phyloP scores from a whole-genome alignment of 441 rosid species.

The Raphanus hybrid region DNA sequence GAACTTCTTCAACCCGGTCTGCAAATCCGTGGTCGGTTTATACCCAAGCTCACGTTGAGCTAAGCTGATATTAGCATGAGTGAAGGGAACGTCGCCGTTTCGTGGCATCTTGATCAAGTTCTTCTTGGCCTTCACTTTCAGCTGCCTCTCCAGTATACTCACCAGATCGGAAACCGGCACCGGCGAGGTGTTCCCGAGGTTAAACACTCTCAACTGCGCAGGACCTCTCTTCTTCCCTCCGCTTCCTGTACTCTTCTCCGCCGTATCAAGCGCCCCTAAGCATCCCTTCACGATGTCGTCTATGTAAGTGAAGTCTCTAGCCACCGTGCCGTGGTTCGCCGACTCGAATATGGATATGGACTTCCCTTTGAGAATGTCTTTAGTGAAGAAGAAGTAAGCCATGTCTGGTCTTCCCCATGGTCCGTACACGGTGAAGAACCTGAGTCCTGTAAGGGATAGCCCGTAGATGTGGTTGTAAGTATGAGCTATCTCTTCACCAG shows the following conservation, averaged over 20 bases:
- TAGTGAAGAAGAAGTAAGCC: conserved; percentile 99
- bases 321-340: conserved; percentile 72
- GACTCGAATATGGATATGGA: conserved; percentile 79
- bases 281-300: conserved; percentile 98
- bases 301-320: conserved; percentile 95
- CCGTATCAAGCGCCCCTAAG: conserved; percentile 85
- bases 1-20: conserved; percentile 92
- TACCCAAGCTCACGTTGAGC: conserved; percentile 88
- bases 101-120: conserved; percentile 79
- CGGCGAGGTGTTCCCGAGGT: conserved; percentile 96
- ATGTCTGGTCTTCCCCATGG: conserved; percentile 99
- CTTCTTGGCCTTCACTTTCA: conserved; percentile 90
- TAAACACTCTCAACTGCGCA: conserved; percentile 89
- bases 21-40: conserved; percentile 89
- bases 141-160: conserved; percentile 74
- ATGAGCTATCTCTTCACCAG: conserved; percentile 98
- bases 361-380: conserved; percentile 85
- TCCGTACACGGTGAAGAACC: conserved; percentile 97
- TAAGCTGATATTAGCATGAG: conserved; percentile 93
- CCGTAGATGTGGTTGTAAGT: conserved; percentile 97
- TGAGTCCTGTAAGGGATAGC: conserved; percentile 86
- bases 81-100: conserved; percentile 92
- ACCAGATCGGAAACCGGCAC: conserved; percentile 91
- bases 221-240: conserved; percentile 94
- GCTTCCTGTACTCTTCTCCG: conserved; percentile 94